Conservation (phyloP, 2,329 filamentous ascomycete genomes). For the Claviceps sorghi region DNA sequence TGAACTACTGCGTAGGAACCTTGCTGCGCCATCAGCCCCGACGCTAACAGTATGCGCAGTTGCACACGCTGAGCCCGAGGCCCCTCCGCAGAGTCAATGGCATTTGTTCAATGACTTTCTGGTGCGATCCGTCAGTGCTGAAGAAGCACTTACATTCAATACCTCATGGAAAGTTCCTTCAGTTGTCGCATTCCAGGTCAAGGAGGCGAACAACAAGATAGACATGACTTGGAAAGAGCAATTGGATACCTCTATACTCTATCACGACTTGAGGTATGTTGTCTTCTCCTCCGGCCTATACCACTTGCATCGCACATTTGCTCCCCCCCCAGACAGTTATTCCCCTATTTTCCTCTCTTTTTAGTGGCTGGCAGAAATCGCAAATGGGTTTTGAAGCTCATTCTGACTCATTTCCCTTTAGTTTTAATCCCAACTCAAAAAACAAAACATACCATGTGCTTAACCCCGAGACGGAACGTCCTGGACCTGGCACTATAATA, state of each 20-base stretch:
- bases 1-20: slow-evolving; percentile 7
- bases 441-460: slow-evolving; percentile 46
- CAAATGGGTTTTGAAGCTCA: background rate
- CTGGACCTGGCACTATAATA: slow-evolving; percentile 58
- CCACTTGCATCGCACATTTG: background rate
- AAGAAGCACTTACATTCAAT: slow-evolving; percentile 82
- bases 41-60: slow-evolving; percentile 27
- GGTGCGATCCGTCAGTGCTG: slow-evolving; percentile 62
- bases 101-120: slow-evolving; percentile 96
- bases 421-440: slow-evolving; percentile 16
- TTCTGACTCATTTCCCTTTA: slow-evolving; percentile 14
- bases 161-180: slow-evolving; percentile 86
- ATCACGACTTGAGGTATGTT: slow-evolving; percentile 48
- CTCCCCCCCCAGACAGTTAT: background rate
- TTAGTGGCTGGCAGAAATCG: background rate
- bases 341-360: background rate
- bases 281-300: background rate
- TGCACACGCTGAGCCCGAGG: slow-evolving; percentile 46
- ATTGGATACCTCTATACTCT: slow-evolving; percentile 74
- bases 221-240: slow-evolving; percentile 76
- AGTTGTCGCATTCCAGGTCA: slow-evolving; percentile 74
- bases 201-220: slow-evolving; percentile 64
- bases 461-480: slow-evolving; percentile 45
- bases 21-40: background rate
- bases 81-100: slow-evolving; percentile 58